Evolutionary conservation across 2,329 filamentous ascomycete species (phyloP).

Genomic region (Pseudogymnoascus sp.): DNA sequence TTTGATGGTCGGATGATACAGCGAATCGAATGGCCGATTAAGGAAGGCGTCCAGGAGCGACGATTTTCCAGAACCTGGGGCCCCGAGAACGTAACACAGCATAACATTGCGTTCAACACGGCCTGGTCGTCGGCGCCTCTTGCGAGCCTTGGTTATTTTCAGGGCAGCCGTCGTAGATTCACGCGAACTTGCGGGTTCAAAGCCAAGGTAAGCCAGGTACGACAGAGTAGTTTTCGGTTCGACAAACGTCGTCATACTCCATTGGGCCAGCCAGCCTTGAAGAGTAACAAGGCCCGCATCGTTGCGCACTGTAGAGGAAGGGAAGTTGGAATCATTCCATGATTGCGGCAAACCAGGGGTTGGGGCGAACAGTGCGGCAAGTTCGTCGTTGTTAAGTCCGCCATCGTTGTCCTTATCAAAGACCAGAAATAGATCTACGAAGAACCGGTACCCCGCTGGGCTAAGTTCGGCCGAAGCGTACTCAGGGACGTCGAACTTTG

Average conservation of each 20-base stretch:
- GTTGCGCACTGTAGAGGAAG: conserved; percentile 87
- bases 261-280: conserved; percentile 96
- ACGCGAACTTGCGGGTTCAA: conserved; percentile 70
- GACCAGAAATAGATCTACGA: conserved; percentile 88
- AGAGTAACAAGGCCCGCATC: conserved; percentile 92
- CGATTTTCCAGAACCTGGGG: conserved; percentile 80
- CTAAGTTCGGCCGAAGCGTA: conserved; percentile 90
- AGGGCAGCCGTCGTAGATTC: conserved; percentile 73
- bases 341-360: conserved; percentile 81
- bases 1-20: conserved; percentile 91
- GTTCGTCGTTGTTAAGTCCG: conserved; percentile 76
- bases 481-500: conserved; percentile 88
- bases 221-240: conserved; percentile 91
- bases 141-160: conserved; percentile 86
- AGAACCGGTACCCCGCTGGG: conserved; percentile 90
- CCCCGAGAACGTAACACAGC: conserved; percentile 83
- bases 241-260: conserved; percentile 99
- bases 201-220: conserved; percentile 92
- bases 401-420: conserved; percentile 98
- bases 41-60: conserved; percentile 85
- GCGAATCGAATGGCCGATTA: conserved; percentile 71
- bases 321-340: conserved; percentile 84
- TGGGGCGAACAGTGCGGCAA: conserved; percentile 80
- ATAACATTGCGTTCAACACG: conserved; percentile 92
- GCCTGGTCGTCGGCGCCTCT: conserved; percentile 70